Evolutionary conservation across 805 yeast genomes (phyloP).

Genomic region (Suhomyces xylopsoci): DNA sequence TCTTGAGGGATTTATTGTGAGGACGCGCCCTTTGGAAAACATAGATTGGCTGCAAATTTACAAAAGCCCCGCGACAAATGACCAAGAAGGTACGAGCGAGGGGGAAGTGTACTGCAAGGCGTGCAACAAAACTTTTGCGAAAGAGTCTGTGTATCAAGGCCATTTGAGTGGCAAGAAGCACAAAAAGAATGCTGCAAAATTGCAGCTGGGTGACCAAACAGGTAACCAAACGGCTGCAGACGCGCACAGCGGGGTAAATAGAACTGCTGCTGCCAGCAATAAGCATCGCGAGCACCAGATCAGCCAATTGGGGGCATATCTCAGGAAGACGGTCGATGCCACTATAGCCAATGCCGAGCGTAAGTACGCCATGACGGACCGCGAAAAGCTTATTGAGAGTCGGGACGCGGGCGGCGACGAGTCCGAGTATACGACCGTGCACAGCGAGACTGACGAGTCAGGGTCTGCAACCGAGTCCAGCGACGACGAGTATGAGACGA

Average conservation of each 20-base stretch:
- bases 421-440: slow-evolving; percentile 39
- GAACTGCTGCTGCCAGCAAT: neutral
- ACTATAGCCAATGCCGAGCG: slow-evolving; percentile 67
- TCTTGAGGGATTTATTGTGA: slow-evolving; percentile 44
- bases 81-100: slow-evolving; percentile 13
- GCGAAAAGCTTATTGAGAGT: slow-evolving; percentile 59
- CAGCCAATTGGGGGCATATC: slow-evolving; percentile 1
- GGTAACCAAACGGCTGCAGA: neutral
- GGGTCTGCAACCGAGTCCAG: slow-evolving; percentile 32
- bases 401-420: slow-evolving; percentile 35
- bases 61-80: neutral
- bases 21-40: slow-evolving; percentile 24
- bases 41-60: slow-evolving; percentile 7
- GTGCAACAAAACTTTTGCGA: slow-evolving; percentile 64
- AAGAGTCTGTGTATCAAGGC: slow-evolving; percentile 58
- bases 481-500: slow-evolving; percentile 32
- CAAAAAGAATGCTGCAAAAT: slow-evolving; percentile 40
- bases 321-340: slow-evolving; percentile 25
- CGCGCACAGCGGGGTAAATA: neutral
- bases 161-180: slow-evolving; percentile 81
- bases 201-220: neutral
- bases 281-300: slow-evolving; percentile 2
- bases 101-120: slow-evolving; percentile 52
- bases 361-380: slow-evolving; percentile 60
- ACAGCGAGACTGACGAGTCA: slow-evolving; percentile 16